Base-by-base conservation (phyloP, 2,329 filamentous ascomycete species). In the Ampelomyces quisqualis region DNA sequence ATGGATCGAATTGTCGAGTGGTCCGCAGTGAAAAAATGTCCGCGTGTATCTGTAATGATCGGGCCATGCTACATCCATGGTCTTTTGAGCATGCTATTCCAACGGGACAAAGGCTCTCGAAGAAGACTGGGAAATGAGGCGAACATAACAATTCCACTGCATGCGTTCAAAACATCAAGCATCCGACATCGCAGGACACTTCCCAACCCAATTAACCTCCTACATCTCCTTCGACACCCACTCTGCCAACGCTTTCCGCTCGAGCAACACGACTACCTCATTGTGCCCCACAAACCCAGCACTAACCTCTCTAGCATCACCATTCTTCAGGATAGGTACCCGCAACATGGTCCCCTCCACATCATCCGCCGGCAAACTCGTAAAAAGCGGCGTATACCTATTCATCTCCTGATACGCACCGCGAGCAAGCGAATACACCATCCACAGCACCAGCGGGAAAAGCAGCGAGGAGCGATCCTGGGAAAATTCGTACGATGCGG, bases 181-280 rank as follows among this genome's bases (percentile, higher is more conserved):
- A 38, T 49, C 43, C 8, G 38, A 15, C 7, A 49, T 6, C 5
- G 35, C 42, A 4, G 42, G 42, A 23, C 34, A 43, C 28, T 43
- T 47, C 10, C 39, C 43, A 34, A 41, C 29, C 43, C 39, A 49
- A n/a, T 41, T 47, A 7, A 17, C 15, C 32, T 34, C 18, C 22
- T 18, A 20, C 39, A 49, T 43, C 32, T 49, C 47, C 24, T 17
- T 17, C 43, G 47, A 28, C 18, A 49, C 15, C 47, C 47, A 49
- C 18, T 43, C 32, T 3, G 40, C 47, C 21, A 50, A 7, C 8
- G 23, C 43, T 20, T 44, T 47, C 24, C 47, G 32, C 19, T 47
- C 39, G 17, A 50, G 17, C 9, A 6, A 31, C n/a, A 37, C 14
- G 4, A 35, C 36, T 4, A 39, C 40, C 4, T 41, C 20, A 3